Conservation (phyloP, 345 rosid species). For the Gossypium rotundifolium region DNA sequence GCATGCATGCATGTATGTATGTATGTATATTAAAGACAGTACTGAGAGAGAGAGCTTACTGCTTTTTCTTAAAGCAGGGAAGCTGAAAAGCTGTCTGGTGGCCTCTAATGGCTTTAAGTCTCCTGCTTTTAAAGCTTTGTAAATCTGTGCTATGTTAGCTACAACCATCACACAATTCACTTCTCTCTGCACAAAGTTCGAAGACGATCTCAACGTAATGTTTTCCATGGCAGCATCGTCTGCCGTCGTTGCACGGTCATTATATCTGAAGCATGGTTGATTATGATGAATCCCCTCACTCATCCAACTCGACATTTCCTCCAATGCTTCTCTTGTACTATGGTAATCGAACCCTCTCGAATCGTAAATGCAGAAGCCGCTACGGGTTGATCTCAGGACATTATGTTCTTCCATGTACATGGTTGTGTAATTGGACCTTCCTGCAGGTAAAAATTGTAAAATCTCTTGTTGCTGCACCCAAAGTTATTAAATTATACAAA, state of each 20-base stretch:
- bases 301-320: conserved; percentile 48
- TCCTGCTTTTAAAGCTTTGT: conserved; percentile 34
- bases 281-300: conserved; percentile 51
- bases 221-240: conserved; percentile 19
- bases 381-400: conserved; percentile 41
- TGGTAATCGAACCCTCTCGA: conserved; percentile 44
- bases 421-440: conserved; percentile 26
- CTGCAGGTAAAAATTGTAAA: conserved; percentile 13
- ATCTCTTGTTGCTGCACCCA: neutral
- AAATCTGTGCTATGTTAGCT: conserved; percentile 40
- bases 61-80: conserved; percentile 39
- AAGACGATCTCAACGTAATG: conserved; percentile 17
- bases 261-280: conserved; percentile 36
- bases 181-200: conserved; percentile 39
- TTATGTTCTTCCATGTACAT: conserved; percentile 58
- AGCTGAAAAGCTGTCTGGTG: conserved; percentile 33
- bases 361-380: conserved; percentile 52
- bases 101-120: conserved; percentile 41
- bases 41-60: conserved; percentile 28
- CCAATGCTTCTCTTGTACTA: conserved; percentile 25
- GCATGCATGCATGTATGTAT: no score
- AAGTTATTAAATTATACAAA: neutral
- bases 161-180: conserved; percentile 50
- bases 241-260: conserved; percentile 17
- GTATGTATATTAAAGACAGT: neutral